These are phyloP conservation scores for Tricladium varicosporioides DNA, from an alignment of 2,329 filamentous ascomycete species.

Conservation along the genomic window DNA sequence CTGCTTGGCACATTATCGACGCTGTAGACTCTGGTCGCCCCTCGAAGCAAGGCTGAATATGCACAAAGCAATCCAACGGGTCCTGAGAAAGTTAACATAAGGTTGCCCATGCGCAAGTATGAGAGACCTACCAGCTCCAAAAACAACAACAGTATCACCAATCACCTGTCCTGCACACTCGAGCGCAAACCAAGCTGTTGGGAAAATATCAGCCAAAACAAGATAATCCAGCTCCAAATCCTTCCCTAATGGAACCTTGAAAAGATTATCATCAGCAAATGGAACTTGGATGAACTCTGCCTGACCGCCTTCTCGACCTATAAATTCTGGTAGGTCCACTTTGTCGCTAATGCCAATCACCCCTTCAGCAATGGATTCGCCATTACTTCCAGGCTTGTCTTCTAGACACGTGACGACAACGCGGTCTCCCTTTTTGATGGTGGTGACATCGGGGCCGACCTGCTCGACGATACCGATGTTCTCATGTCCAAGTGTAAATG, in stretches of 20 bases:
- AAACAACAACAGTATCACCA: conserved; percentile 34
- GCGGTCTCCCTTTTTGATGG: conserved; percentile 46
- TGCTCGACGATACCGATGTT: conserved; percentile 48
- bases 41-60: conserved; percentile 35
- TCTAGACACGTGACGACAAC: conserved; percentile 51
- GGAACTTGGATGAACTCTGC: conserved; percentile 83
- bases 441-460: conserved; percentile 42
- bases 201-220: conserved; percentile 32
- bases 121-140: conserved; percentile 31
- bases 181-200: conserved; percentile 28
- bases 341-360: conserved; percentile 33
- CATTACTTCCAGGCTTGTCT: conserved; percentile 47
- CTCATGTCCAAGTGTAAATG: conserved; percentile 46
- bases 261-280: conserved; percentile 74
- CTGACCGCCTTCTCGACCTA: conserved; percentile 62
- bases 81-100: conserved; percentile 4
- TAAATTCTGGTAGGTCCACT: conserved; percentile 40
- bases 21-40: conserved; percentile 34
- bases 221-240: conserved; percentile 29
- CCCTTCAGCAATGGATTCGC: conserved; percentile 45
- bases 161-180: conserved; percentile 25
- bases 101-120: not conserved
- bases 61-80: conserved; percentile 36
- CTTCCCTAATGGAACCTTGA: conserved; percentile 60
- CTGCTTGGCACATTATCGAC: conserved; percentile 32